These are phyloP conservation scores for Melianthus villosus DNA, from an alignment of 441 rosid species.

Conservation along the genomic window DNA sequence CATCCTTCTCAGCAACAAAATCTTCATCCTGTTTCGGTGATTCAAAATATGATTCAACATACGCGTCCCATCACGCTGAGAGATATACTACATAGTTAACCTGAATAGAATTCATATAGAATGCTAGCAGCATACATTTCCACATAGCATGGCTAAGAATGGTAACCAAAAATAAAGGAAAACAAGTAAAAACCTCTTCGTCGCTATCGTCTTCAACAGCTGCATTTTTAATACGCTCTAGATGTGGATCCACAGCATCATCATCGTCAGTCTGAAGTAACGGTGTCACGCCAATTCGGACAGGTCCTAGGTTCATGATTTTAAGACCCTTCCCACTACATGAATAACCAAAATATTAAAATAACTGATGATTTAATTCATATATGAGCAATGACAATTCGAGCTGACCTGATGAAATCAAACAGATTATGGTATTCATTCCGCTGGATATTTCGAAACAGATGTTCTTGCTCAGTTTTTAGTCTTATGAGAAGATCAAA, in stretches of 20 bases:
- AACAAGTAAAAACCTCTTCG: too few relatives aligned
- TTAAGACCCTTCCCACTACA: conserved; percentile 75
- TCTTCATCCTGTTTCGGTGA: conserved; percentile 59
- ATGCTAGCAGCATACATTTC: too few relatives aligned
- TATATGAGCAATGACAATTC: conserved; percentile 2
- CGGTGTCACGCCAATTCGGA: conserved; percentile 49
- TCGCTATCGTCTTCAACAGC: conserved; percentile 89
- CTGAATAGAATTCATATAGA: too few relatives aligned
- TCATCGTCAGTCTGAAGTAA: conserved; percentile 62
- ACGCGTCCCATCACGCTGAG: neutral
- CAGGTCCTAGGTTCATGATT: conserved; percentile 74
- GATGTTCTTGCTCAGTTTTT: conserved; percentile 88
- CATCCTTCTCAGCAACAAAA: conserved; percentile 69
- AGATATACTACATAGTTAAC: too few relatives aligned
- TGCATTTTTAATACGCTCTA: conserved; percentile 65
- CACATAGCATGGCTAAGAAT: too few relatives aligned
- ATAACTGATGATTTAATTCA: conserved; percentile 1
- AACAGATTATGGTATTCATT: conserved; percentile 86
- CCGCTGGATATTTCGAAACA: conserved; percentile 86
- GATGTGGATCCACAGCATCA: conserved; percentile 86
- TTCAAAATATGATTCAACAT: conserved; percentile 4
- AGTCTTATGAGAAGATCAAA: conserved; percentile 87
- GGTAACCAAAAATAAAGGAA: too few relatives aligned
- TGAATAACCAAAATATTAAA: conserved; percentile 7
- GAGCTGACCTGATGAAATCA: conserved; percentile 58